Percentiles rank a stretch among this genome's conserved stretches.
phyloP scores from a whole-genome alignment of 495 filamentous ascomycete species.

The Aspergillus baeticus region DNA sequence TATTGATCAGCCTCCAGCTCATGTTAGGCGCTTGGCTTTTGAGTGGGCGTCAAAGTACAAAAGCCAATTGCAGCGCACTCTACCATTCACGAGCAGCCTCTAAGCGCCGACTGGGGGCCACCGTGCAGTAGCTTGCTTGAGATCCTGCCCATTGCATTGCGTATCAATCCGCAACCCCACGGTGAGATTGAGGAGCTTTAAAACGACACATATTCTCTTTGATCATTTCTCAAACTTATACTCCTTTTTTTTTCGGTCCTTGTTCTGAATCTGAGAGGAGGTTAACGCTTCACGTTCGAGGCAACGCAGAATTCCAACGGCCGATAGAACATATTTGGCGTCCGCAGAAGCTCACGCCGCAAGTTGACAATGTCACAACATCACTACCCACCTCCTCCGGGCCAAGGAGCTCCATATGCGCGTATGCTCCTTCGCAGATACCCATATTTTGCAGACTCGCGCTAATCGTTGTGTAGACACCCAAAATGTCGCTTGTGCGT shows the following conservation, averaged over 20 bases:
- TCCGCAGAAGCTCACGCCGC: not conserved
- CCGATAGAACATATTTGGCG: not conserved
- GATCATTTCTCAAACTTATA: not conserved
- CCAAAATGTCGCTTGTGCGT: conserved; percentile 7
- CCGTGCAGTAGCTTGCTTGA: conserved; percentile 15
- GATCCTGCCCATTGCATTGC: not conserved
- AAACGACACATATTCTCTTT: not conserved
- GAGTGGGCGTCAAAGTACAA: conserved; percentile 4
- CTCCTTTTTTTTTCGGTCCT: not conserved
- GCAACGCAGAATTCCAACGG: too few species aligned
- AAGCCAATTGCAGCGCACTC: conserved; percentile 8
- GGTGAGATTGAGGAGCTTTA: not conserved
- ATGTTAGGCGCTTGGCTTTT: not conserved
- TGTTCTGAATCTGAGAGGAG: too few species aligned
- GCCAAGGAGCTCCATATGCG: conserved; percentile 9
- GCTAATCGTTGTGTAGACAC: not conserved
- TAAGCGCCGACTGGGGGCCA: conserved; percentile 17
- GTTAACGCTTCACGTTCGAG: too few species aligned
- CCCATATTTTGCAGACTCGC: not conserved
- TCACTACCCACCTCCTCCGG: conserved; percentile 14
- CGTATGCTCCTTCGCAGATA: not conserved
- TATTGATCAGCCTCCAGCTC: too few species aligned
- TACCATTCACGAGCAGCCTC: conserved; percentile 8
- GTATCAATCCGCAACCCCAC: not conserved
- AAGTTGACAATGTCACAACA: conserved; percentile 12